Evolutionary conservation across 163 green algal species (phyloP).

Genomic region (Prototheca stagnorum): DNA sequence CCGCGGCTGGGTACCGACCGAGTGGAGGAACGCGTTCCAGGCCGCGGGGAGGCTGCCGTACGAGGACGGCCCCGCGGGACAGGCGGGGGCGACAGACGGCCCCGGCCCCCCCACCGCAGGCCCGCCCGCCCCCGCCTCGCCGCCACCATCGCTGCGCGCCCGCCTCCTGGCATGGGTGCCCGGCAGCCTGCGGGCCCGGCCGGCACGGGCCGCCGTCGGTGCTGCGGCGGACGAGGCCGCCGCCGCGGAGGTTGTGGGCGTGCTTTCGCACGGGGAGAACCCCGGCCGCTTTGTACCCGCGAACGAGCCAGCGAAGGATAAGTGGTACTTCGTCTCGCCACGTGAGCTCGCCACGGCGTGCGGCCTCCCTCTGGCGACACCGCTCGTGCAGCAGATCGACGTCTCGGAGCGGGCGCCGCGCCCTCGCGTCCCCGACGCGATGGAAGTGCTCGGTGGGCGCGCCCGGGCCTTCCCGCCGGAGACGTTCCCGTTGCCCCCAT

Average conservation of each 20-base stretch:
- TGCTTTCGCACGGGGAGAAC: slow-evolving; percentile 32
- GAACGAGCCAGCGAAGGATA: slow-evolving; percentile 24
- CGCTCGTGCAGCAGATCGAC: slow-evolving; percentile 30
- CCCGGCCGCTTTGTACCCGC: slow-evolving; percentile 44
- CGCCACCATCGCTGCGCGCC: too few relatives aligned
- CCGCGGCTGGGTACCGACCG: slow-evolving; percentile 39
- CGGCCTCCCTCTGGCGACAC: slow-evolving; percentile 26
- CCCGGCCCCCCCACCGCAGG: too few relatives aligned
- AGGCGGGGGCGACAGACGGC: too few relatives aligned
- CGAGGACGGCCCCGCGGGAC: too few relatives aligned
- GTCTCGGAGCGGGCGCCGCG: neutral
- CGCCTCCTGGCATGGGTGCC: too few relatives aligned
- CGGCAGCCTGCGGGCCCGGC: too few relatives aligned
- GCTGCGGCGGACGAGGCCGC: too few relatives aligned
- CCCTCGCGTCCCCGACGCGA: slow-evolving; percentile 10
- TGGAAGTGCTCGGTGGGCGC: slow-evolving; percentile 26
- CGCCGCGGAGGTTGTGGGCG: too few relatives aligned
- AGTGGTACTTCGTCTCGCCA: slow-evolving; percentile 48
- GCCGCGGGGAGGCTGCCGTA: too few relatives aligned
- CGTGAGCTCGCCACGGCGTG: slow-evolving; percentile 25
- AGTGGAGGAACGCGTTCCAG: slow-evolving; percentile 20
- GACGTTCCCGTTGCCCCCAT: slow-evolving; percentile 14
- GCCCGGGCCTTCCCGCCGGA: neutral
- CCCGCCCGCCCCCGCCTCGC: too few relatives aligned
- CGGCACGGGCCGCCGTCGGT: too few relatives aligned